These are phyloP conservation scores for Populus hybrid DNA, from an alignment of 441 rosid species.

Conservation along the genomic window DNA sequence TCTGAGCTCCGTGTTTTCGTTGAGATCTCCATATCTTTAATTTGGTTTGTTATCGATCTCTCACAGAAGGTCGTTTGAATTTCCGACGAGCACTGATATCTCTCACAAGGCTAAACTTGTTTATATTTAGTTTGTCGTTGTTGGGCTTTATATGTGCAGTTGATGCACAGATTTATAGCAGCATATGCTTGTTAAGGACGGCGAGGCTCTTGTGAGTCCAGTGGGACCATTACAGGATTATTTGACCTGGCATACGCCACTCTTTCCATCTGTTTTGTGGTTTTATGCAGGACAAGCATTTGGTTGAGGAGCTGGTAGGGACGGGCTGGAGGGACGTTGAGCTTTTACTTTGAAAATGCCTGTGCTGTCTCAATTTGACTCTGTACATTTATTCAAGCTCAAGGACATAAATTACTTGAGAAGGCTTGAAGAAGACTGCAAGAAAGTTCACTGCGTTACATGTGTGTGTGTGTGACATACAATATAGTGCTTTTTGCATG, in stretches of 20 bases:
- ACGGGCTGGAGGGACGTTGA: neutral
- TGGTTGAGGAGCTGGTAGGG: neutral
- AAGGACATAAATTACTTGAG: neutral
- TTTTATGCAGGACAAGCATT: neutral
- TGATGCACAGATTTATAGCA: conserved; percentile 13
- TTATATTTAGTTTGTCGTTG: neutral
- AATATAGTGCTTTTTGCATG: neutral
- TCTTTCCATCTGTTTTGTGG: neutral
- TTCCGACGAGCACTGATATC: neutral
- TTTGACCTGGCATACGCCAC: conserved; percentile 20
- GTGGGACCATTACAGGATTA: conserved; percentile 22
- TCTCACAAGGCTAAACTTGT: neutral
- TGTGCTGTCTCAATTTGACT: conserved; percentile 38
- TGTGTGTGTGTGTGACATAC: neutral
- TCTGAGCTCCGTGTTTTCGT: conserved; percentile 9
- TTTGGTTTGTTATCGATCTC: neutral
- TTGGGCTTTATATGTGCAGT: neutral
- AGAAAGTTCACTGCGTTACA: neutral
- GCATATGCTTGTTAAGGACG: conserved; percentile 19
- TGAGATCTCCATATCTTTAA: neutral
- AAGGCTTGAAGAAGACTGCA: neutral
- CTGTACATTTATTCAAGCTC: neutral
- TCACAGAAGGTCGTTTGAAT: neutral
- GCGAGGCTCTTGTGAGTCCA: conserved; percentile 6
- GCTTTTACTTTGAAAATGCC: conserved; percentile 7